A percentile compares a stretch with the other conserved stretches of the same genome.
These are phyloP conservation scores for Oryza meyeriana DNA, from an alignment of 176 grass and related monocot genomes.

Conservation along the genomic window DNA sequence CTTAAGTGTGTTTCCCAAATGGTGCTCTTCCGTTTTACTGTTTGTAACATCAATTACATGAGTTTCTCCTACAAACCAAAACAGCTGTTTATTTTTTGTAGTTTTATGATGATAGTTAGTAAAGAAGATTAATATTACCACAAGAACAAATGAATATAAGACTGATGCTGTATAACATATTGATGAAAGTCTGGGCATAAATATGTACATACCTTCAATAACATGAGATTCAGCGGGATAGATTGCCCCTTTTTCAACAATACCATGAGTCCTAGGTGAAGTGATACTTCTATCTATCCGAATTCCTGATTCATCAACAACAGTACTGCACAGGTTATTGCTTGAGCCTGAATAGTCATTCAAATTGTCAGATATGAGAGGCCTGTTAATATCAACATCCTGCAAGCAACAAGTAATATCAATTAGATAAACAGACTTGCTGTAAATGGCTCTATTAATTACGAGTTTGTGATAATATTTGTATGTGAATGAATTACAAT, in stretches of 20 bases:
- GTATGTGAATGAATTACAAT: background rate
- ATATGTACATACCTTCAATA: constrained; percentile 42
- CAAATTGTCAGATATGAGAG: constrained; percentile 51
- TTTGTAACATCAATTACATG: constrained; percentile 53
- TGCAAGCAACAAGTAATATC: constrained; percentile 35
- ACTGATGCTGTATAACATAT: background rate
- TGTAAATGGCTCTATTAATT: background rate
- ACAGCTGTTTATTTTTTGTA: constrained; percentile 3
- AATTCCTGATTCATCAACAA: constrained; percentile 40
- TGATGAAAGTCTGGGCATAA: background rate
- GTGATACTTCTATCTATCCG: constrained; percentile 53
- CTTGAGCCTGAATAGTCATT: constrained; percentile 20
- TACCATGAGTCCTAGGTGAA: constrained; percentile 35
- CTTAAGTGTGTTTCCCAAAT: constrained; percentile 44
- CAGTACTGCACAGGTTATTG: constrained; percentile 37
- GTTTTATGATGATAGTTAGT: background rate
- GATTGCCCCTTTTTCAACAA: constrained; percentile 23
- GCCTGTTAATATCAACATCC: constrained; percentile 56
- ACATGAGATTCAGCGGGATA: constrained; percentile 33
- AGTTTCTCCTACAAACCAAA: constrained; percentile 49
- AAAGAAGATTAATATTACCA: background rate
- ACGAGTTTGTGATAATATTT: background rate
- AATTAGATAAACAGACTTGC: constrained; percentile 1
- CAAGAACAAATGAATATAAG: background rate
- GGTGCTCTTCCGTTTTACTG: constrained; percentile 34